Percentiles rank a stretch among this genome's conserved stretches.
These are phyloP conservation scores for Daldinia concentrica DNA, from an alignment of 495 filamentous ascomycete species.

Conservation along the genomic window DNA sequence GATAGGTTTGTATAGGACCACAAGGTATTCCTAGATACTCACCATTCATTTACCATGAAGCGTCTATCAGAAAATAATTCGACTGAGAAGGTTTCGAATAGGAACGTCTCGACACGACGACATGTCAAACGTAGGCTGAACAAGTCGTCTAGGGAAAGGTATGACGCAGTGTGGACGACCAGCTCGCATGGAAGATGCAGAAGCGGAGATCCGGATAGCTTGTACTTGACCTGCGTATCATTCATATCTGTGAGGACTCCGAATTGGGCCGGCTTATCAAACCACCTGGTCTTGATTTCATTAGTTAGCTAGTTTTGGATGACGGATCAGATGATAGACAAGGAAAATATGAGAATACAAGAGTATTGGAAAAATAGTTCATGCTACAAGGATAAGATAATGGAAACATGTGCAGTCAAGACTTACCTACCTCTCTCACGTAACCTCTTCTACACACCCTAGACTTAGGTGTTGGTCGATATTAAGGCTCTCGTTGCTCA, in stretches of 20 bases:
- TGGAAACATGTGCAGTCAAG: background rate
- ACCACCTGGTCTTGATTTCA: background rate
- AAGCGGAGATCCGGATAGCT: constrained; percentile 31
- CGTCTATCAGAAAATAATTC: constrained; percentile 58
- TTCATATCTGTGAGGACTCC: constrained; percentile 12
- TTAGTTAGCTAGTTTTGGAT: background rate
- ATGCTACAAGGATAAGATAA: background rate
- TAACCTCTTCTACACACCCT: background rate
- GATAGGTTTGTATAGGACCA: background rate
- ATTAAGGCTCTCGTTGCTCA: background rate
- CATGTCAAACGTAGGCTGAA: constrained; percentile 50
- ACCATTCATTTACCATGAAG: constrained; percentile 54
- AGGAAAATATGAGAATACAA: background rate
- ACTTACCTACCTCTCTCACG: background rate
- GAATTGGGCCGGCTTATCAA: constrained; percentile 7
- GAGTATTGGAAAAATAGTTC: background rate
- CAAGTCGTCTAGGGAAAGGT: constrained; percentile 33
- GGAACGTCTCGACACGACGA: constrained; percentile 47
- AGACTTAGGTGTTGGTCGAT: constrained; percentile 20
- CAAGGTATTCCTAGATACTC: constrained; percentile 7
- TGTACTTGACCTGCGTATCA: constrained; percentile 30
- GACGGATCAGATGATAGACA: background rate
- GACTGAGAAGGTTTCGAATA: constrained; percentile 50
- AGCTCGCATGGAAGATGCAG: constrained; percentile 41
- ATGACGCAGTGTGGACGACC: constrained; percentile 34